A percentile compares a stretch with the other conserved stretches of the same genome.
Conservation (phyloP, 305 asterid species). For the Stenogyne calaminthoides region DNA sequence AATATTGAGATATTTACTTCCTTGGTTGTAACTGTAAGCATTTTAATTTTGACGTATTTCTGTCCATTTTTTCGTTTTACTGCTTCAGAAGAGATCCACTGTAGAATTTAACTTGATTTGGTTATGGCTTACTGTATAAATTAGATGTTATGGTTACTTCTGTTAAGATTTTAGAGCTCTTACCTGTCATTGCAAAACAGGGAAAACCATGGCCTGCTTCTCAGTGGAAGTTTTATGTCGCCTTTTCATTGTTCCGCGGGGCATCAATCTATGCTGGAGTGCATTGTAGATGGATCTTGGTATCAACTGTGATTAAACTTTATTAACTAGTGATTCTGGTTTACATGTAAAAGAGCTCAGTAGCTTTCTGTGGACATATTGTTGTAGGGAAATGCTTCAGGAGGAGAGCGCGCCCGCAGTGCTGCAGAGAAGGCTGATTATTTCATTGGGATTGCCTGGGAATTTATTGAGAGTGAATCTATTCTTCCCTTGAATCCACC, state of each 20-base stretch:
- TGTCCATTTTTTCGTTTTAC: background rate
- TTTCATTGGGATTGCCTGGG: conserved; percentile 66
- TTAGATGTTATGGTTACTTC: background rate
- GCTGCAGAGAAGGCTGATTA: conserved; percentile 73
- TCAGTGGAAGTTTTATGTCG: conserved; percentile 88
- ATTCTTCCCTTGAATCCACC: conserved; percentile 76
- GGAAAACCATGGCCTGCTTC: conserved; percentile 91
- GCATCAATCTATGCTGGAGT: conserved; percentile 91
- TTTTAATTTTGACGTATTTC: background rate
- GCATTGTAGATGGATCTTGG: conserved; percentile 88
- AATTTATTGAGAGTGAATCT: conserved; percentile 58
- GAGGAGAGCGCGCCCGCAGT: conserved; percentile 85
- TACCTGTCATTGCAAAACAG: conserved; percentile 43
- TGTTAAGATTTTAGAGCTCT: conserved; percentile 15
- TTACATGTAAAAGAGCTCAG: conserved; percentile 11
- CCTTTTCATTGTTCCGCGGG: conserved; percentile 91
- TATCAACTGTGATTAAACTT: conserved; percentile 33
- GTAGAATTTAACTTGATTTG: background rate
- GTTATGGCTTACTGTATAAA: background rate
- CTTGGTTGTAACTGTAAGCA: background rate
- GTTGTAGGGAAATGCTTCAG: conserved; percentile 90
- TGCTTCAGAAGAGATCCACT: background rate
- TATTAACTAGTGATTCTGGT: conserved; percentile 11
- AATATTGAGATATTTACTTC: no score
- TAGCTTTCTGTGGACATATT: conserved; percentile 25